A percentile compares a stretch with the other conserved stretches of the same genome.
These are phyloP conservation scores for Mortierella sp. DNA, from an alignment of 371 early-diverging fungal species.

Conservation along the genomic window DNA sequence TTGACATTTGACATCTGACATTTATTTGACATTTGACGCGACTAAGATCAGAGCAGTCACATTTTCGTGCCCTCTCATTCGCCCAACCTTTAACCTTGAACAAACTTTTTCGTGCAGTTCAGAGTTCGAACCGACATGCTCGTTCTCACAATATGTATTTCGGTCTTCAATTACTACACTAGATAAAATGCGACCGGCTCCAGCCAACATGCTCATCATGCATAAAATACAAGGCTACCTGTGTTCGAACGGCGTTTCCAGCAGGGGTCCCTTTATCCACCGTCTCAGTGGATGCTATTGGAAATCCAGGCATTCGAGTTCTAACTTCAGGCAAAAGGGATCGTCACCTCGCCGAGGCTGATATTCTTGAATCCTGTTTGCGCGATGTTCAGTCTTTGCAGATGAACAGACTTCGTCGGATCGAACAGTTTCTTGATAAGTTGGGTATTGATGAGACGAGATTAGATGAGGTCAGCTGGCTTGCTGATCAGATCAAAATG, in stretches of 20 bases:
- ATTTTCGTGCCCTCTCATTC: not conserved
- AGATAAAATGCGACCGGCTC: slow-evolving; percentile 55
- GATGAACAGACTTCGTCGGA: slow-evolving; percentile 40
- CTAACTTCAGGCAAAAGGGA: slow-evolving; percentile 38
- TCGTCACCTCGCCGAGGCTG: slow-evolving; percentile 39
- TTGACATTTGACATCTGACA: not conserved
- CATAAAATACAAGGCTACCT: slow-evolving; percentile 53
- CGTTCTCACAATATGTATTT: not conserved
- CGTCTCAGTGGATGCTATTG: slow-evolving; percentile 44
- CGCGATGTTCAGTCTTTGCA: slow-evolving; percentile 42
- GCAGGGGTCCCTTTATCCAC: slow-evolving; percentile 46
- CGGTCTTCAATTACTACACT: not conserved
- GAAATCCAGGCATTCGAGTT: slow-evolving; percentile 22
- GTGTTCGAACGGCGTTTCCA: slow-evolving; percentile 41
- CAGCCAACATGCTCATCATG: slow-evolving; percentile 54
- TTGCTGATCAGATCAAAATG: slow-evolving; percentile 43
- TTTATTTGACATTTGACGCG: not conserved
- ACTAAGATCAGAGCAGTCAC: slow-evolving; percentile 5
- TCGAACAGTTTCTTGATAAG: slow-evolving; percentile 51
- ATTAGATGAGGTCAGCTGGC: slow-evolving; percentile 49
- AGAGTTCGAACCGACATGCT: too few species aligned
- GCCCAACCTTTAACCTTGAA: not conserved
- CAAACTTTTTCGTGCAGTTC: not conserved
- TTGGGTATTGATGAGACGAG: slow-evolving; percentile 50
- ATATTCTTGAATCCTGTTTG: slow-evolving; percentile 52